These are phyloP conservation scores for Cystobasidium sp. DNA, from an alignment of 1,284 basidiomycete species.

Conservation along the genomic window DNA sequence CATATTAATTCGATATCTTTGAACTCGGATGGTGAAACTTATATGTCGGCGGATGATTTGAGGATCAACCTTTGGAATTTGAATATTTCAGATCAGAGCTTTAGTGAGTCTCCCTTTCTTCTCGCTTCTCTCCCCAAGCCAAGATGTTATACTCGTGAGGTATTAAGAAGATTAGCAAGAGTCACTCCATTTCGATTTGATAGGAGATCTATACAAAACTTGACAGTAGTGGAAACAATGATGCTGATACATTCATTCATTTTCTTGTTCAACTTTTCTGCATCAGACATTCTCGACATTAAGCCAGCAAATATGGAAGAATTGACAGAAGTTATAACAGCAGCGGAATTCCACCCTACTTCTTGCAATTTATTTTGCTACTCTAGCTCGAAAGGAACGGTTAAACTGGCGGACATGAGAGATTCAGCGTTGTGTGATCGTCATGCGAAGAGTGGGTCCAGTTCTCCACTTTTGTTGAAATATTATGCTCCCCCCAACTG, in stretches of 20 bases:
- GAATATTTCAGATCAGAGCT: slow-evolving; percentile 97
- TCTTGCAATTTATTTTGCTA: slow-evolving; percentile 99
- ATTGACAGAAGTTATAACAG: slow-evolving; percentile 98
- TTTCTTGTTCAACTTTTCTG: slow-evolving; percentile 16
- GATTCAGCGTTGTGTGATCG: slow-evolving; percentile 95
- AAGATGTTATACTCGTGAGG: too few relatives aligned
- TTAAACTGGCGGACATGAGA: slow-evolving; percentile 99
- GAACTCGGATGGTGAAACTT: slow-evolving; percentile 99
- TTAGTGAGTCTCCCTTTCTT: slow-evolving; percentile 71
- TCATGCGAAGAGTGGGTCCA: slow-evolving; percentile 86
- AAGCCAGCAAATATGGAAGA: slow-evolving; percentile 99
- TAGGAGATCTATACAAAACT: background rate
- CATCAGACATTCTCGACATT: slow-evolving; percentile 96
- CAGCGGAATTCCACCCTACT: slow-evolving; percentile 96
- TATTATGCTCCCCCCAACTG: background rate
- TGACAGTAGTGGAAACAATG: too few relatives aligned
- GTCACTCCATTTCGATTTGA: too few relatives aligned
- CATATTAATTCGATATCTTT: slow-evolving; percentile 99
- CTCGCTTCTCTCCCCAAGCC: too few relatives aligned
- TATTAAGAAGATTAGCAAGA: too few relatives aligned
- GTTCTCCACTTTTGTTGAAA: background rate
- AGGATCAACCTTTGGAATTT: slow-evolving; percentile 98
- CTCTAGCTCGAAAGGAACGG: slow-evolving; percentile 98
- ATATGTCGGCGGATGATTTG: slow-evolving; percentile 96
- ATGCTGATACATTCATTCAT: background rate